Evolutionary conservation across 495 filamentous ascomycete species (phyloP).

Genomic region (Penicillium samsonianum): DNA sequence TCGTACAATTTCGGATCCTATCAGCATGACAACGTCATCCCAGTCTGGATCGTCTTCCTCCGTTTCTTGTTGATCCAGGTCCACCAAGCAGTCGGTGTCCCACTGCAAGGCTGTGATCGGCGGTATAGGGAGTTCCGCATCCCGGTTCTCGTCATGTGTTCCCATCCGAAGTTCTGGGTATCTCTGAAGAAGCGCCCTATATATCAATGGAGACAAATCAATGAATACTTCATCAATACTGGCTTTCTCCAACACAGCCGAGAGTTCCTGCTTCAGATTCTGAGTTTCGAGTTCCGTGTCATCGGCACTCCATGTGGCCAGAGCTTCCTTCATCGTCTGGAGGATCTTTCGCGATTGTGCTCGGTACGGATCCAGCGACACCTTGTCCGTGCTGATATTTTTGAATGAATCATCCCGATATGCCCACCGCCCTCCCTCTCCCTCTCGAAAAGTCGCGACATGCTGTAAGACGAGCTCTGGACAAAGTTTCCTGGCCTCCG

Average conservation of each 20-base stretch:
- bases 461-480: slow-evolving; percentile 84
- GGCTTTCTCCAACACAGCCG: slow-evolving; percentile 77
- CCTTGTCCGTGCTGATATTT: slow-evolving; percentile 85
- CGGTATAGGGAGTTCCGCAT: slow-evolving; percentile 70
- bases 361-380: slow-evolving; percentile 90
- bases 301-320: slow-evolving; percentile 43
- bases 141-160: slow-evolving; percentile 68
- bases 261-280: slow-evolving; percentile 52
- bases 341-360: slow-evolving; percentile 82
- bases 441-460: slow-evolving; percentile 93
- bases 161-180: slow-evolving; percentile 72
- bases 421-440: slow-evolving; percentile 80
- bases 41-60: slow-evolving; percentile 88
- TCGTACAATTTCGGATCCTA: slow-evolving; percentile 88
- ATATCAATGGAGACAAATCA: slow-evolving; percentile 81
- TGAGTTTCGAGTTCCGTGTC: slow-evolving; percentile 32
- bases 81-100: slow-evolving; percentile 73
- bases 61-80: slow-evolving; percentile 67
- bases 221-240: slow-evolving; percentile 91
- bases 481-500: slow-evolving; percentile 86
- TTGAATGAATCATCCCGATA: slow-evolving; percentile 77
- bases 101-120: slow-evolving; percentile 77
- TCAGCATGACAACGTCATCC: slow-evolving; percentile 88
- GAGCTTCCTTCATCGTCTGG: slow-evolving; percentile 71
- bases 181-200: slow-evolving; percentile 70